phyloP scores from a whole-genome alignment of 2,329 filamentous ascomycete species.

The Fusarium tanahbumbuense region DNA sequence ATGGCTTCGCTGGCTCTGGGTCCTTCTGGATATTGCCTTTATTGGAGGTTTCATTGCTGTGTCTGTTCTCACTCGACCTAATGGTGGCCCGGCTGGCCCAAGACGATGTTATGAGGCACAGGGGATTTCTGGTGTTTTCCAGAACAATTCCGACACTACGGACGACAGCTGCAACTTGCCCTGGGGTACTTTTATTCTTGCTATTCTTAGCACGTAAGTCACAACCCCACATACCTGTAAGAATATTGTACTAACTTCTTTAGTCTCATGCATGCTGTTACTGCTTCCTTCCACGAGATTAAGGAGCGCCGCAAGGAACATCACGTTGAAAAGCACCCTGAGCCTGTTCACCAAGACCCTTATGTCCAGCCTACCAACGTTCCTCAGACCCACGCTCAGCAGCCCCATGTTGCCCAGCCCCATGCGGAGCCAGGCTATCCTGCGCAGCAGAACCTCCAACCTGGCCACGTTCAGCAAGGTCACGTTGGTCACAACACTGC shows the following conservation, averaged over 20 bases:
- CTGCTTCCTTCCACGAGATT: conserved; percentile 24
- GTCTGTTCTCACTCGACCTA: conserved; percentile 17
- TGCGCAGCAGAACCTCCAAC: neutral
- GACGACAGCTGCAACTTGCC: conserved; percentile 23
- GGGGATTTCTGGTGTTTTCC: neutral
- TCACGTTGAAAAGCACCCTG: neutral
- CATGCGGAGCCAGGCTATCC: neutral
- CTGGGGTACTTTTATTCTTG: conserved; percentile 28
- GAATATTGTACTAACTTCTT: neutral
- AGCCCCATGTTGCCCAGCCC: neutral
- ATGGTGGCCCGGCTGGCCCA: conserved; percentile 15
- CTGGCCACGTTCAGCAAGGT: neutral
- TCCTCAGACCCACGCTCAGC: neutral
- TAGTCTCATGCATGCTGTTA: conserved; percentile 13
- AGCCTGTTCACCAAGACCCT: neutral
- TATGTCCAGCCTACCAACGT: neutral
- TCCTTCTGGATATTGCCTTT: conserved; percentile 16
- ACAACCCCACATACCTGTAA: accelerated
- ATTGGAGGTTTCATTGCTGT: conserved; percentile 21
- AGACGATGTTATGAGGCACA: conserved; percentile 2
- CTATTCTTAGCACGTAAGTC: conserved; percentile 32
- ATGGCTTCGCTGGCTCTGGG: conserved; percentile 32
- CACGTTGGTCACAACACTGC: neutral
- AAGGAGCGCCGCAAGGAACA: conserved; percentile 3
- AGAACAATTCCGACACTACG: accelerated